A percentile compares a stretch with the other conserved stretches of the same genome.
phyloP scores from a whole-genome alignment of 306 rosid species.

The Hippophae gyantsensis region DNA sequence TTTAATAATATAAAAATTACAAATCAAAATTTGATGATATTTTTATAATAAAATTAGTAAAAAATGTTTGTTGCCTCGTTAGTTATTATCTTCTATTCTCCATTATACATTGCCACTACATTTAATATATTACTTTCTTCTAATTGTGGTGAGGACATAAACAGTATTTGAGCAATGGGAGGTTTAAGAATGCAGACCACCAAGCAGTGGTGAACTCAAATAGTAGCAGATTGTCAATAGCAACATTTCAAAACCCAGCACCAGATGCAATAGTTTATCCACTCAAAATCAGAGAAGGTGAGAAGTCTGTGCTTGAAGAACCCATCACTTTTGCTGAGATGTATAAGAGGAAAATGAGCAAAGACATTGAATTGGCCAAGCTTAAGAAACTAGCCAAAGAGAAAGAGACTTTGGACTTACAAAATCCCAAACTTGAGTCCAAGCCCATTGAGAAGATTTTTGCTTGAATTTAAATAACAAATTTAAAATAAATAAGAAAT shows the following conservation, averaged over 20 bases:
- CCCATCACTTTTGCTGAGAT: slow-evolving; percentile 67
- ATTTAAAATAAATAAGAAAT: no score
- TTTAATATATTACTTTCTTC: neutral
- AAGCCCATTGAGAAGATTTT: slow-evolving; percentile 40
- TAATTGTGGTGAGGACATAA: neutral
- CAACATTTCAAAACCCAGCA: slow-evolving; percentile 82
- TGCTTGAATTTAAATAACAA: slow-evolving; percentile 22
- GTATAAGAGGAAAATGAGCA: slow-evolving; percentile 68
- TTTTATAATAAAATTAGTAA: no score
- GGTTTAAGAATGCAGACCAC: slow-evolving; percentile 91
- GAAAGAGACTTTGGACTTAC: slow-evolving; percentile 19
- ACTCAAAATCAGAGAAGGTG: slow-evolving; percentile 53
- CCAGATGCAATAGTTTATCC: slow-evolving; percentile 64
- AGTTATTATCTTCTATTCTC: no score
- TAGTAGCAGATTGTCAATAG: slow-evolving; percentile 66
- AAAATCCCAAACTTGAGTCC: slow-evolving; percentile 15
- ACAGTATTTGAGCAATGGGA: slow-evolving; percentile 77
- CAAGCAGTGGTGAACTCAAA: slow-evolving; percentile 92
- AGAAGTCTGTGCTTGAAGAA: slow-evolving; percentile 39
- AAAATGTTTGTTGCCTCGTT: no score
- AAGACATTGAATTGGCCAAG: slow-evolving; percentile 53
- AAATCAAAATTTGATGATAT: no score
- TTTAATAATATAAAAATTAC: no score
- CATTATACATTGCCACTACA: no score
- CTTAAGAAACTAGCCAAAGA: slow-evolving; percentile 59